A percentile compares a stretch with the other conserved stretches of the same genome.
These are phyloP conservation scores for Saccharomyces cerevisiae DNA, from an alignment of 805 yeast genomes.

Conservation along the genomic window DNA sequence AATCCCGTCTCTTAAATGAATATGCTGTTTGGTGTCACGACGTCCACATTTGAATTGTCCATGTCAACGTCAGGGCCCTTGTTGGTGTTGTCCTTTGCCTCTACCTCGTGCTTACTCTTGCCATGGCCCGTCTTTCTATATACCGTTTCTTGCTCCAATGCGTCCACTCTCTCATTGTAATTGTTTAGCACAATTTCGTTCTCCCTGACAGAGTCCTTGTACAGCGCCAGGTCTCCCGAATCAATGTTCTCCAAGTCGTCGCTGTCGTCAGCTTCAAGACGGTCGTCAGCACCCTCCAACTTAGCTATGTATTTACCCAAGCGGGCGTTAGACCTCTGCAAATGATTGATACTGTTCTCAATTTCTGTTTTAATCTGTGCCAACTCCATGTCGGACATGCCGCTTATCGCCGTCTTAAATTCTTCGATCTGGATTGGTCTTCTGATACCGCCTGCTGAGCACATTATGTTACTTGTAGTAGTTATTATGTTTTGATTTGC, in stretches of 20 bases:
- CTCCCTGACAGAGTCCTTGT: constrained; percentile 47
- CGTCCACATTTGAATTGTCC: constrained; percentile 33
- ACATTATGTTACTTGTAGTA: constrained; percentile 10
- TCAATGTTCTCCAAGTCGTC: constrained; percentile 27
- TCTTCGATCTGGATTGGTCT: constrained; percentile 39
- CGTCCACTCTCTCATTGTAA: constrained; percentile 39
- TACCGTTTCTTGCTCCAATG: constrained; percentile 41
- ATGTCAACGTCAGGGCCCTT: constrained; percentile 21
- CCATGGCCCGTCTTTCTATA: constrained; percentile 25
- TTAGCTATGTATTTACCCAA: constrained; percentile 38
- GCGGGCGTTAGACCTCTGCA: constrained; percentile 44
- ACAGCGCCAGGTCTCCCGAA: constrained; percentile 42
- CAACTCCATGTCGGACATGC: constrained; percentile 42
- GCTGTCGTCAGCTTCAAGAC: constrained; percentile 22
- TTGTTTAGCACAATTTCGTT: constrained; percentile 47
- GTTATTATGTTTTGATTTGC: not conserved
- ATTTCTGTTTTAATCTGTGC: constrained; percentile 28
- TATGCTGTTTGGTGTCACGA: constrained; percentile 31
- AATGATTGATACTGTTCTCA: constrained; percentile 37
- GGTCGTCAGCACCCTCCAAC: constrained; percentile 18
- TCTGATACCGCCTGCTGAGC: constrained; percentile 25
- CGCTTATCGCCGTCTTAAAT: constrained; percentile 45
- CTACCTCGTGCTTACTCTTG: not conserved
- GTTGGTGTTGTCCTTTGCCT: not conserved
- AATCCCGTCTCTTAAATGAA: constrained; percentile 2